phyloP scores from a whole-genome alignment of 805 yeast genomes.

The Hemisphaericaspora nanyangensis region DNA sequence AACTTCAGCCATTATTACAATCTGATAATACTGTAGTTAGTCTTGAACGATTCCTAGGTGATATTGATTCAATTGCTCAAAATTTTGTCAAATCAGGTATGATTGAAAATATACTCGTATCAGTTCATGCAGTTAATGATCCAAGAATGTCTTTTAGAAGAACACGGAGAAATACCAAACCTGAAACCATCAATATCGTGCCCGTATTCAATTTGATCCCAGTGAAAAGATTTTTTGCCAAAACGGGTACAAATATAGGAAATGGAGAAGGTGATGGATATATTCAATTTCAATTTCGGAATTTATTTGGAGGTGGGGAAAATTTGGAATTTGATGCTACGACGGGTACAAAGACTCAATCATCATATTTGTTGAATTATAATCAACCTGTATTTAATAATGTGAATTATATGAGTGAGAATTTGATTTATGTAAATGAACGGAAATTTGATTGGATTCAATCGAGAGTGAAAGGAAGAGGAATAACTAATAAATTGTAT shows the following conservation, averaged over 20 bases:
- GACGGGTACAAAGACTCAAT: conserved; percentile 46
- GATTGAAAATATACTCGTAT: conserved; percentile 39
- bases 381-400: conserved; percentile 43
- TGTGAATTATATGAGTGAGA: conserved; percentile 38
- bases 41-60: conserved; percentile 34
- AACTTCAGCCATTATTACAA: conserved; percentile 43
- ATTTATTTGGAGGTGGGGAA: conserved; percentile 58
- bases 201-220: conserved; percentile 45
- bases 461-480: conserved; percentile 42
- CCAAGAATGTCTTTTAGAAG: conserved; percentile 1
- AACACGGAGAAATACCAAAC: neutral
- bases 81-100: conserved; percentile 42
- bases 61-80: conserved; percentile 42
- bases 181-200: conserved; percentile 21
- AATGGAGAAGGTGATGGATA: conserved; percentile 97
- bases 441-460: conserved; percentile 47
- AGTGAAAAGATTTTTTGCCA: conserved; percentile 69
- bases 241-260: conserved; percentile 93
- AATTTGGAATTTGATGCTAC: conserved; percentile 47
- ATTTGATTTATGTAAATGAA: conserved; percentile 38
- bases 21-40: conserved; percentile 28
- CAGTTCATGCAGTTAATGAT: conserved; percentile 20
- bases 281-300: conserved; percentile 60
- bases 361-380: conserved; percentile 47
- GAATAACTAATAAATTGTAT: conserved; percentile 38